phyloP scores from a whole-genome alignment of 2,329 filamentous ascomycete genomes.

The Mollisia scopiformis region DNA sequence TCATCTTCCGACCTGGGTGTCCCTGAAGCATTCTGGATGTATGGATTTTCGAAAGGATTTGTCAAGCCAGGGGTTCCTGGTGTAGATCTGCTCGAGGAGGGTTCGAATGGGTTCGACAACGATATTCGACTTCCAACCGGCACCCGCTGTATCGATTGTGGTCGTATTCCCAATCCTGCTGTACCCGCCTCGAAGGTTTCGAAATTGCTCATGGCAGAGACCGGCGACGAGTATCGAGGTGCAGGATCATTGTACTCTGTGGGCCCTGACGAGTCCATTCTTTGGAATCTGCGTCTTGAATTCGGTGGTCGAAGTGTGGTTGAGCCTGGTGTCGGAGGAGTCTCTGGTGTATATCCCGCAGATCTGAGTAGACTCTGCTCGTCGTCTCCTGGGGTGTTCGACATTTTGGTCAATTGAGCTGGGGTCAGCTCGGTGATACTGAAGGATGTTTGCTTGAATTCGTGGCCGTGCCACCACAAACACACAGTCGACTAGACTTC shows the following conservation, averaged over 20 bases:
- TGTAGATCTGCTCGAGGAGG: neutral
- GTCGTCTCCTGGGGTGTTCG: conserved; percentile 12
- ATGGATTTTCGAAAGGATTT: neutral
- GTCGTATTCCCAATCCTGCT: conserved; percentile 15
- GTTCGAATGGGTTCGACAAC: conserved; percentile 1
- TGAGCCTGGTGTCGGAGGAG: conserved; percentile 4
- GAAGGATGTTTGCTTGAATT: neutral
- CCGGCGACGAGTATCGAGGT: conserved; percentile 14
- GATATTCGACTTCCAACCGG: conserved; percentile 8
- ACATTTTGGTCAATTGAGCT: conserved; percentile 4
- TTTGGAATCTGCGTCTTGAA: conserved; percentile 1
- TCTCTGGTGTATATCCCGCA: conserved; percentile 6
- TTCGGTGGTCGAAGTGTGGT: conserved; percentile 1
- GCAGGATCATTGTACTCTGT: conserved; percentile 9
- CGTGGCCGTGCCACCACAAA: neutral
- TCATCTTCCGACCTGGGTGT: conserved; percentile 5
- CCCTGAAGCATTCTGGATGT: neutral
- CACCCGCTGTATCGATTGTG: conserved; percentile 12
- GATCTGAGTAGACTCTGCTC: conserved; percentile 12
- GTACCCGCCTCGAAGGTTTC: conserved; percentile 4
- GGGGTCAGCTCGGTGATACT: neutral
- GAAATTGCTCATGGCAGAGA: conserved; percentile 2
- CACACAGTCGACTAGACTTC: neutral
- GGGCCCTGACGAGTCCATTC: conserved; percentile 6
- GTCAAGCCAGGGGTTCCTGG: neutral